A percentile compares a stretch with the other conserved stretches of the same genome.
Evolutionary conservation across 805 yeast genomes (phyloP).

Genomic region (Starmerella powellii): DNA sequence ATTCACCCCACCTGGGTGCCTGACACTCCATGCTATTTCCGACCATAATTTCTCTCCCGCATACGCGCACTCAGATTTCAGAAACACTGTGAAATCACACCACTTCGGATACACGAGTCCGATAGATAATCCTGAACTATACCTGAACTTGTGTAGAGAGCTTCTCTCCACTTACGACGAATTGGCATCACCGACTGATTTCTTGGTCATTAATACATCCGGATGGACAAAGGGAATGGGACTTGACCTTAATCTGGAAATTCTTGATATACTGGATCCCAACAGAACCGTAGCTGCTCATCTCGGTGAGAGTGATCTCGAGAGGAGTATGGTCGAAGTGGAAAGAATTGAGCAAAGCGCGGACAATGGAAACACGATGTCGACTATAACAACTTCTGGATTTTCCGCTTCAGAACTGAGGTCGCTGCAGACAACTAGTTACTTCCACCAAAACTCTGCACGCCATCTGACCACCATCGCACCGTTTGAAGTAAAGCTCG

Average conservation of each 20-base stretch:
- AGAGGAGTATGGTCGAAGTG: conserved; percentile 12
- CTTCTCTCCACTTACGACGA: conserved; percentile 31
- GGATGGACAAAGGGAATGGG: conserved; percentile 93
- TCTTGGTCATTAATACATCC: conserved; percentile 60
- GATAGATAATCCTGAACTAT: conserved; percentile 49
- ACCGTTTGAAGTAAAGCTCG: conserved; percentile 26
- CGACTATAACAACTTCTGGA: conserved; percentile 29
- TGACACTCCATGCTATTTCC: conserved; percentile 40
- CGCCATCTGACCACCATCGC: conserved; percentile 28
- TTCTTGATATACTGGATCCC: conserved; percentile 37
- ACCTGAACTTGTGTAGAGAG: conserved; percentile 34
- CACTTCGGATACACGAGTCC: conserved; percentile 62
- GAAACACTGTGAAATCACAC: conserved; percentile 23
- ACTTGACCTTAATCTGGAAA: conserved; percentile 43
- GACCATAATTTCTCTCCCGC: conserved; percentile 33
- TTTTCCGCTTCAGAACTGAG: conserved; percentile 22
- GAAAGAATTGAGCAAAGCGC: conserved; percentile 3
- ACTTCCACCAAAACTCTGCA: conserved; percentile 21
- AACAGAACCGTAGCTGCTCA: conserved; percentile 39
- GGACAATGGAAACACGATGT: not conserved
- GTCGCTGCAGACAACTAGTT: conserved; percentile 23
- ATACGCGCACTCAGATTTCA: conserved; percentile 26
- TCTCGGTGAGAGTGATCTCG: conserved; percentile 35
- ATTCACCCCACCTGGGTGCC: conserved; percentile 55
- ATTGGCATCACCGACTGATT: not conserved